Evolutionary conservation across 306 rosid genomes (phyloP).

Genomic region (Vachellia collinsii): DNA sequence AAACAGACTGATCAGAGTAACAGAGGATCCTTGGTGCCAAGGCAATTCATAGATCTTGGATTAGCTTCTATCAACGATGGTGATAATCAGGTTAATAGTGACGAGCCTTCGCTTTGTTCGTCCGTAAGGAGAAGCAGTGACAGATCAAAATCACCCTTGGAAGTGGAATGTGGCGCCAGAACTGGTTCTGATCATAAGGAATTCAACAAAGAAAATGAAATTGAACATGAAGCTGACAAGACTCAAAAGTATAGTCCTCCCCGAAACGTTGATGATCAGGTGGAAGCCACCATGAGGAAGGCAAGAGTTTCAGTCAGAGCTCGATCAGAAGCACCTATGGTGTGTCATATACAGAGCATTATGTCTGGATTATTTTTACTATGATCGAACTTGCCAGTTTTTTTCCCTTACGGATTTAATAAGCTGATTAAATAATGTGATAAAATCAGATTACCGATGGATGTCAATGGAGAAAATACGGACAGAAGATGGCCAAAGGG

Average conservation of each 20-base stretch:
- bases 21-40: slow-evolving; percentile 46
- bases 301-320: slow-evolving; percentile 87
- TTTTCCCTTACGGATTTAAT: neutral
- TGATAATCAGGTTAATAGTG: neutral
- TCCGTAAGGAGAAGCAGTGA: slow-evolving; percentile 52
- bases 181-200: slow-evolving; percentile 53
- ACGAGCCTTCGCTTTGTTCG: slow-evolving; percentile 53
- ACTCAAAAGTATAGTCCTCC: slow-evolving; percentile 56
- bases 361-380: neutral
- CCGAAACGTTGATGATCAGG: slow-evolving; percentile 60
- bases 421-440: slow-evolving; percentile 11
- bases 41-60: slow-evolving; percentile 75
- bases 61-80: slow-evolving; percentile 43
- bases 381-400: neutral
- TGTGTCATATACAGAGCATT: neutral
- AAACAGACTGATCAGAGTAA: slow-evolving; percentile 27
- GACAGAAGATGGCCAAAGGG: slow-evolving; percentile 93
- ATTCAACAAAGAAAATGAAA: slow-evolving; percentile 31
- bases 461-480: slow-evolving; percentile 96
- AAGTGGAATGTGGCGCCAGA: slow-evolving; percentile 25
- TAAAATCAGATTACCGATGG: slow-evolving; percentile 72
- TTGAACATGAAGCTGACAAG: slow-evolving; percentile 54
- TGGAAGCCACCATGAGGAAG: slow-evolving; percentile 80
- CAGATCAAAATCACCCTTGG: slow-evolving; percentile 45
- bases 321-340: slow-evolving; percentile 79